These are phyloP conservation scores for Bisporella sp. DNA, from an alignment of 2,329 filamentous ascomycete genomes.

Conservation along the genomic window DNA sequence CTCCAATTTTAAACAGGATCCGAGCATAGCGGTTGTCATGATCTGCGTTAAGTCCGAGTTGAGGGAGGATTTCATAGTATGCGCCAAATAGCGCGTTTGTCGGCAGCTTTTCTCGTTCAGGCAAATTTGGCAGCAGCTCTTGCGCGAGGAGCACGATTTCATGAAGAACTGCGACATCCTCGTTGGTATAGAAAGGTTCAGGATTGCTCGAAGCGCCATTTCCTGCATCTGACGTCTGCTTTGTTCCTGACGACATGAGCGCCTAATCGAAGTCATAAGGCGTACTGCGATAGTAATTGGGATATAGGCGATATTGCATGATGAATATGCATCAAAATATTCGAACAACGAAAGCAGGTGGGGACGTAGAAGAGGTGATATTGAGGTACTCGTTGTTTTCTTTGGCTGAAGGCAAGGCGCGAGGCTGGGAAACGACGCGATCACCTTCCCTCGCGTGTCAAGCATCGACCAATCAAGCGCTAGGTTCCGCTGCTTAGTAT, in stretches of 20 bases:
- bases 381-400: no score
- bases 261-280: conserved; percentile 10
- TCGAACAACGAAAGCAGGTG: no score
- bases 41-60: conserved; percentile 63
- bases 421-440: no score
- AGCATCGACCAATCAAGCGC: no score
- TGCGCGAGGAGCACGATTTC: conserved; percentile 69
- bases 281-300: conserved; percentile 5
- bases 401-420: no score
- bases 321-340: conserved; percentile 7
- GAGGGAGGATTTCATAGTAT: conserved; percentile 69
- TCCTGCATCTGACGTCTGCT: conserved; percentile 9
- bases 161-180: conserved; percentile 77
- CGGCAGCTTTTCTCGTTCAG: conserved; percentile 57
- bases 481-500: no score
- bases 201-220: conserved; percentile 6
- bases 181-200: conserved; percentile 50
- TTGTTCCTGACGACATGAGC: conserved; percentile 38
- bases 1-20: conserved; percentile 73
- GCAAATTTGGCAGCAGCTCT: conserved; percentile 47
- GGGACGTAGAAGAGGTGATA: no score
- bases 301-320: conserved; percentile 27
- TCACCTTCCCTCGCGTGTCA: no score
- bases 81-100: conserved; percentile 75
- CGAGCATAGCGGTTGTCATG: conserved; percentile 70